Conservation (phyloP, 257 asterid genomes). For the Solanum boliviense region DNA sequence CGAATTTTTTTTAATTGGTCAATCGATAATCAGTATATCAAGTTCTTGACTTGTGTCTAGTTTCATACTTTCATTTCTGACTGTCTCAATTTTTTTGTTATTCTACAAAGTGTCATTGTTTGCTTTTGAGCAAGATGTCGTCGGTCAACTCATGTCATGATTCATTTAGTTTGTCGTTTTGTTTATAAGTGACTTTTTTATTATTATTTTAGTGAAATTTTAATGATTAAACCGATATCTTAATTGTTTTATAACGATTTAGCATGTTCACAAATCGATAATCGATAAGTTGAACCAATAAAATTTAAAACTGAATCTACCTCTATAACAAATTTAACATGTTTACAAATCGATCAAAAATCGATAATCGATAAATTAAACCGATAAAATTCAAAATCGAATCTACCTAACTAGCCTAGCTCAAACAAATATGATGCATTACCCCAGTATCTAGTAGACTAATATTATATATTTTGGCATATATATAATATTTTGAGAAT, state of each 20-base stretch:
- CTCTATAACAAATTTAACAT: too few relatives aligned
- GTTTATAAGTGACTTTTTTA: too few relatives aligned
- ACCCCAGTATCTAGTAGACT: too few relatives aligned
- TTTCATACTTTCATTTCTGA: too few relatives aligned
- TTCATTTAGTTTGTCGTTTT: neutral
- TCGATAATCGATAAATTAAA: too few relatives aligned
- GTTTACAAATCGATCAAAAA: too few relatives aligned
- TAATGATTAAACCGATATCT: neutral
- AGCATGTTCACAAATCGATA: too few relatives aligned
- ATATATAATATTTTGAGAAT: neutral
- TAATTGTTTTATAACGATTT: too few relatives aligned
- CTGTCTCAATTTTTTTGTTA: neutral
- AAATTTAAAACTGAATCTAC: too few relatives aligned
- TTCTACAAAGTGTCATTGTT: neutral
- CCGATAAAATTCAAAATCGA: too few relatives aligned
- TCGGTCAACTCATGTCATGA: neutral
- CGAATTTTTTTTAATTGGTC: neutral
- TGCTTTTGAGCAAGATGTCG: neutral
- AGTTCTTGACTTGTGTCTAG: too few relatives aligned
- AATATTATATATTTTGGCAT: neutral
- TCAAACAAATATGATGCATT: neutral
- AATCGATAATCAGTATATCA: too few relatives aligned
- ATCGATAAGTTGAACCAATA: accelerated
- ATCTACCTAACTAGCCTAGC: neutral
- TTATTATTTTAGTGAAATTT: neutral